Evolutionary conservation across 1,284 basidiomycete species (phyloP).

Genomic region (Leccinum fuscescens): DNA sequence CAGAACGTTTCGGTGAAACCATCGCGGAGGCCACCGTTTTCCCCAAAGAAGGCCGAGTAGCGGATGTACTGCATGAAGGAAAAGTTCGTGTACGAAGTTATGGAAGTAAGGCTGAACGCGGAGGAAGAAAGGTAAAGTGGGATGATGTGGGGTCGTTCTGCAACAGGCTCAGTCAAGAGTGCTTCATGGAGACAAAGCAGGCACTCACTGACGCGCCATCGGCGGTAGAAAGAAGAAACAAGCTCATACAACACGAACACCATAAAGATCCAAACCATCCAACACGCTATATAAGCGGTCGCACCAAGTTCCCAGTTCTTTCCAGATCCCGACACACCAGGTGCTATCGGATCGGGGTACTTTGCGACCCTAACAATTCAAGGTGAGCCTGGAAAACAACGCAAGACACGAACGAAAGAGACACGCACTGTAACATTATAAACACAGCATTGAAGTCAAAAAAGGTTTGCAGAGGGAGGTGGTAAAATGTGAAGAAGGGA

Average conservation of each 20-base stretch:
- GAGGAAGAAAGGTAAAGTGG: conserved; percentile 81
- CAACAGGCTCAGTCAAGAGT: not conserved
- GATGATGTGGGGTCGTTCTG: conserved; percentile 77
- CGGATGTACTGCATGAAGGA: conserved; percentile 80
- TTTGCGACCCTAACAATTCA: conserved; percentile 54
- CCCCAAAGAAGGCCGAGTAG: conserved; percentile 57
- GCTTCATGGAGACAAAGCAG: conserved; percentile 3
- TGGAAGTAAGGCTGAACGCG: conserved; percentile 67
- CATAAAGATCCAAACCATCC: conserved; percentile 70
- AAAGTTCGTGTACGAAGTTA: conserved; percentile 79
- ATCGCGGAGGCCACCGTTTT: conserved; percentile 54
- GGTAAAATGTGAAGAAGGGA: conserved; percentile 65
- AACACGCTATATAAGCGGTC: conserved; percentile 78
- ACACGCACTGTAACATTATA: conserved; percentile 70
- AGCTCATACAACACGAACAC: conserved; percentile 80
- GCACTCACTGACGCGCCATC: conserved; percentile 83
- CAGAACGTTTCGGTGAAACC: conserved; percentile 77
- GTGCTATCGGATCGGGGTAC: conserved; percentile 64
- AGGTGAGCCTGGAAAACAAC: conserved; percentile 13
- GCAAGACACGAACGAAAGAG: conserved; percentile 6
- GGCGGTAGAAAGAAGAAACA: conserved; percentile 73
- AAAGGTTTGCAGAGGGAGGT: conserved; percentile 72
- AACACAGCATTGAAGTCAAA: conserved; percentile 81
- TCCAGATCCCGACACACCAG: conserved; percentile 65
- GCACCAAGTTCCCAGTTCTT: conserved; percentile 74